Evolutionary conservation across 768 basidiomycete genomes (phyloP).

Genomic region (Tephrocybe sp.): DNA sequence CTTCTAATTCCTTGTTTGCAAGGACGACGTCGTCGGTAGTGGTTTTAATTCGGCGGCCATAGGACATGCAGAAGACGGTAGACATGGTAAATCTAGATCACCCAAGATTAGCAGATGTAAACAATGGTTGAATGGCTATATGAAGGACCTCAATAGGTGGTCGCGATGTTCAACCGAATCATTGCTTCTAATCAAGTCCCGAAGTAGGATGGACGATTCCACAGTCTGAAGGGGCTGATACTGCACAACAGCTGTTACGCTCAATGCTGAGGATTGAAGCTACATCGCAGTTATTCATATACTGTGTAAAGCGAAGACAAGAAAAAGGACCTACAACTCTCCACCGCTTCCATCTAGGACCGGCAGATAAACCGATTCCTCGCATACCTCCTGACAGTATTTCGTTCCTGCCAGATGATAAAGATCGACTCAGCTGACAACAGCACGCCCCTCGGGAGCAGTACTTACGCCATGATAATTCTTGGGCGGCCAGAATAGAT

Average conservation of each 20-base stretch:
- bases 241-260: conserved; percentile 5
- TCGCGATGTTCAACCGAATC: neutral
- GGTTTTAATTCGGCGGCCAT: conserved; percentile 9
- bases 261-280: conserved; percentile 9
- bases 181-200: conserved; percentile 9
- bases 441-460: neutral
- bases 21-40: conserved; percentile 6
- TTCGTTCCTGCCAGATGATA: conserved; percentile 22
- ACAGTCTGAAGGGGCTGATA: conserved; percentile 13
- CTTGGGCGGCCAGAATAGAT: conserved; percentile 33
- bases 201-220: conserved; percentile 7
- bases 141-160: conserved; percentile 11
- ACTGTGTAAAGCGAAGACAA: neutral
- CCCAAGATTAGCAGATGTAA: neutral
- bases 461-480: conserved; percentile 25
- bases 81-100: conserved; percentile 10
- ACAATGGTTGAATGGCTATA: neutral
- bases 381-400: conserved; percentile 30
- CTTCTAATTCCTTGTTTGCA: conserved; percentile 1
- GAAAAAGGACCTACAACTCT: conserved; percentile 22
- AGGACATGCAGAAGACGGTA: conserved; percentile 11
- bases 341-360: conserved; percentile 30
- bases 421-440: too few relatives aligned
- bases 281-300: neutral
- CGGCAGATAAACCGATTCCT: conserved; percentile 30